A percentile compares a stretch with the other conserved stretches of the same genome.
phyloP scores from a whole-genome alignment of 2,329 filamentous ascomycete species.

The Aspergillus vadensis region DNA sequence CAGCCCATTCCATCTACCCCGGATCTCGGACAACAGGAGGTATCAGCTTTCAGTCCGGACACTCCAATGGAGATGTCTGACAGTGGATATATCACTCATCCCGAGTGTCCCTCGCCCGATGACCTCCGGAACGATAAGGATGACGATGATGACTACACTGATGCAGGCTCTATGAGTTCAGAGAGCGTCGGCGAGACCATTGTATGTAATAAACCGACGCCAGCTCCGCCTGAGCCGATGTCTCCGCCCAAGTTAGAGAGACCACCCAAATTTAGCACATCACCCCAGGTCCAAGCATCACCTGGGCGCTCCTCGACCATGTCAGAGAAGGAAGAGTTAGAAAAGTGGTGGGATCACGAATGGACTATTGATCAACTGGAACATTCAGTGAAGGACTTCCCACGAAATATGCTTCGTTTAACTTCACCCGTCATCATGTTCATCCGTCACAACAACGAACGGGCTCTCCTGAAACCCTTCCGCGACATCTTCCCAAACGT shows the following conservation, averaged over 20 bases:
- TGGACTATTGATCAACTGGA: slow-evolving; percentile 45
- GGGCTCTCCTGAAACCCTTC: slow-evolving; percentile 36
- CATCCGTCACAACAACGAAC: slow-evolving; percentile 41
- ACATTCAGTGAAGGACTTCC: slow-evolving; percentile 39
- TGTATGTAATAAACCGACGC: slow-evolving; percentile 25
- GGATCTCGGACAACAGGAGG: slow-evolving; percentile 37
- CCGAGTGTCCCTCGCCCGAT: slow-evolving; percentile 30
- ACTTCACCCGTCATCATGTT: slow-evolving; percentile 44
- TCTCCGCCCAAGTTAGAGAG: slow-evolving; percentile 24
- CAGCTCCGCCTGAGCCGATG: slow-evolving; percentile 21
- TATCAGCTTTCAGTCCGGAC: slow-evolving; percentile 44
- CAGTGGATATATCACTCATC: slow-evolving; percentile 37
- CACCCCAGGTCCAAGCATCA: slow-evolving; percentile 20
- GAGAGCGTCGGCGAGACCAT: slow-evolving; percentile 31
- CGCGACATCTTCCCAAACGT: slow-evolving; percentile 39
- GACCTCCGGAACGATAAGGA: slow-evolving; percentile 29
- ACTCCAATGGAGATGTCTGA: slow-evolving; percentile 41
- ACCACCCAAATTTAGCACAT: slow-evolving; percentile 18
- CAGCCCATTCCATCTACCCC: slow-evolving; percentile 38
- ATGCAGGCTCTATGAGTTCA: slow-evolving; percentile 30
- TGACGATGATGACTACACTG: slow-evolving; percentile 31
- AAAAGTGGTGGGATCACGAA: slow-evolving; percentile 42
- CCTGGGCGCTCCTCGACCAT: slow-evolving; percentile 23
- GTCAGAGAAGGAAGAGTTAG: slow-evolving; percentile 31
- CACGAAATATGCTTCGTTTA: slow-evolving; percentile 38